Evolutionary conservation across 148 eudicot genomes (phyloP).

Genomic region (Beta vulgaris): DNA sequence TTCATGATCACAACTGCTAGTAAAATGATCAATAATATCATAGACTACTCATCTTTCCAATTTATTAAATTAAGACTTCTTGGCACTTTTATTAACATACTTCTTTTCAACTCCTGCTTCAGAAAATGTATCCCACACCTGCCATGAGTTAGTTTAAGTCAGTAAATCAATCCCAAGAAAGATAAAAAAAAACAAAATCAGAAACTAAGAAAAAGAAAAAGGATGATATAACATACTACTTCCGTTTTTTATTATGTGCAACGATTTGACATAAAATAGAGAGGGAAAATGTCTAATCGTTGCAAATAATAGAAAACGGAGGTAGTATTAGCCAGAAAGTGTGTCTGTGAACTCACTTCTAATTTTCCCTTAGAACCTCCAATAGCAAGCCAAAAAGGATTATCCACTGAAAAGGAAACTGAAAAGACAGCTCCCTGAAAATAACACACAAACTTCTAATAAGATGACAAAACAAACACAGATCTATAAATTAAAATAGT

Average conservation of each 20-base stretch:
- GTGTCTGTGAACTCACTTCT: constrained; percentile 42
- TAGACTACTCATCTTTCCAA: background rate
- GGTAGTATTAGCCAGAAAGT: background rate
- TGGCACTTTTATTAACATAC: constrained; percentile 33
- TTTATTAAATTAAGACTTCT: constrained; percentile 7
- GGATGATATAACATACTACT: no score
- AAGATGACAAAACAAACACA: background rate
- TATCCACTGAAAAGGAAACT: constrained; percentile 69
- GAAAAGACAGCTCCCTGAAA: constrained; percentile 87
- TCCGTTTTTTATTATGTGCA: no score
- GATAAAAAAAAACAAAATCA: background rate
- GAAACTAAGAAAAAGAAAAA: background rate
- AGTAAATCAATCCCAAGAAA: background rate
- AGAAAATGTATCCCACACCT: constrained; percentile 76
- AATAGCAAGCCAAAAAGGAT: constrained; percentile 69
- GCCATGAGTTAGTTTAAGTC: constrained; percentile 16
- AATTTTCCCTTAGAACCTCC: constrained; percentile 91
- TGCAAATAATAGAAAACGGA: no score
- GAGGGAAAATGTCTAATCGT: no score
- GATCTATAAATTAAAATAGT: background rate
- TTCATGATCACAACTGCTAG: background rate
- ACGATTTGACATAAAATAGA: no score
- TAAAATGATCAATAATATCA: background rate
- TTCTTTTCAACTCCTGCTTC: constrained; percentile 53
- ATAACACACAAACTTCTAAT: constrained; percentile 1